Base-by-base conservation (phyloP, 23 red algal genomes). In the Agarophyton chilense region DNA sequence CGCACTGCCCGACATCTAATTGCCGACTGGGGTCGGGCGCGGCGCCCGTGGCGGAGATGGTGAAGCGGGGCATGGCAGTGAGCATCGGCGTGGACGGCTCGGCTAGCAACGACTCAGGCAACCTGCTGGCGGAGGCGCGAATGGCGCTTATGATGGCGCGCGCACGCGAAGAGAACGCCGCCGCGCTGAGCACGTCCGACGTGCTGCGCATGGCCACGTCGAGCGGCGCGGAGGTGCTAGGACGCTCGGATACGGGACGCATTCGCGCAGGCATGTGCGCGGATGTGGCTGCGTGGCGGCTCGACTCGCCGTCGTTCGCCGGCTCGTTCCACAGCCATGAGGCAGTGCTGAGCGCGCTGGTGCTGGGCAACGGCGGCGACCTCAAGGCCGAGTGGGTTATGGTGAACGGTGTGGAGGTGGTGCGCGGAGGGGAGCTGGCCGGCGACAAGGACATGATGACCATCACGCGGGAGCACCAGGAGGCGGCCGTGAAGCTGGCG, bases 1-100 rank as follows among this genome's bases (percentile, higher is more conserved):
- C 94, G 14, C 96, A 98, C 87, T 98, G 96, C 76, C 96, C 96
- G 24, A 63, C 77, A 34, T 95, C 93, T 39, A 98, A 98, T 82
- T 91, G 92, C 72, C 92, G 93, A 19, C 87, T 98, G 80, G 96
- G 75, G 24, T 87, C 81, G 34, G 96, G 96, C 10, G 57, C 90
- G 63, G 79, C 74, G 26, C 96, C 92, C n/a, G 54, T 94, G 28
- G 26, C 71, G 43, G 21, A 87, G 13, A 79, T 98, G 82, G 32
- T 95, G 35, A 68, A 77, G 40, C 78, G 62, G 46, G 93, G 93
- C 34, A 75, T 98, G 39, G 77, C 92, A 10, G 90, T 98, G 11
- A 83, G 89, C 34, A 67, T 98, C 0, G 96, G 96, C 26, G 93
- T 92, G 57, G 96, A 98, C 88, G 90, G 92, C 0, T 86, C 81